Evolutionary conservation across 176 grass and related monocot species (phyloP).

Genomic region (Phyllostachys edulis): DNA sequence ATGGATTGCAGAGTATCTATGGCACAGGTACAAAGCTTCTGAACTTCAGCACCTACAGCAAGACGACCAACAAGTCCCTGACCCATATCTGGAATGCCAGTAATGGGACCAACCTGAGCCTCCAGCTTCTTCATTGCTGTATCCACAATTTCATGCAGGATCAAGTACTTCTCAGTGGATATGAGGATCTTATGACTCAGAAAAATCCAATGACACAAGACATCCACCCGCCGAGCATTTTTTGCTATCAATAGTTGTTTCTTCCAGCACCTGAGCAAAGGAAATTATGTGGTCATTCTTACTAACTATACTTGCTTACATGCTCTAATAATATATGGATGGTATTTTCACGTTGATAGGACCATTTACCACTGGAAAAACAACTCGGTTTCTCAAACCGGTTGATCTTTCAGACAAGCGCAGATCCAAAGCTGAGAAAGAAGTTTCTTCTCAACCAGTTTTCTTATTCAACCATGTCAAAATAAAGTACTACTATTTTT

Average conservation of each 20-base stretch:
- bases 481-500: no score
- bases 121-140: slow-evolving; percentile 55
- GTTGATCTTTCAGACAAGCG: no score
- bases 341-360: no score
- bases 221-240: slow-evolving; percentile 43
- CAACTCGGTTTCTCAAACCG: no score
- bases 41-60: slow-evolving; percentile 42
- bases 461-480: no score
- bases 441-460: no score
- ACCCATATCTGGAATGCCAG: slow-evolving; percentile 26
- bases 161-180: slow-evolving; percentile 47
- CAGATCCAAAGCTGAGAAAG: no score
- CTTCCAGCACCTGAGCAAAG: slow-evolving; percentile 51
- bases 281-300: not conserved
- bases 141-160: slow-evolving; percentile 50
- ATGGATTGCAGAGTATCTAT: slow-evolving; percentile 39
- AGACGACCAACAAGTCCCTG: slow-evolving; percentile 50
- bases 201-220: slow-evolving; percentile 56
- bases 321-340: no score
- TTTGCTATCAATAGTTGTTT: slow-evolving; percentile 59
- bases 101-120: slow-evolving; percentile 41
- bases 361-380: no score
- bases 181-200: slow-evolving; percentile 49
- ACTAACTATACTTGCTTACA: not conserved
- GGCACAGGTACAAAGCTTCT: slow-evolving; percentile 43